These are phyloP conservation scores for Yamadazyma kanchanaburiensis DNA, from an alignment of 1,139 yeast species.

Conservation along the genomic window DNA sequence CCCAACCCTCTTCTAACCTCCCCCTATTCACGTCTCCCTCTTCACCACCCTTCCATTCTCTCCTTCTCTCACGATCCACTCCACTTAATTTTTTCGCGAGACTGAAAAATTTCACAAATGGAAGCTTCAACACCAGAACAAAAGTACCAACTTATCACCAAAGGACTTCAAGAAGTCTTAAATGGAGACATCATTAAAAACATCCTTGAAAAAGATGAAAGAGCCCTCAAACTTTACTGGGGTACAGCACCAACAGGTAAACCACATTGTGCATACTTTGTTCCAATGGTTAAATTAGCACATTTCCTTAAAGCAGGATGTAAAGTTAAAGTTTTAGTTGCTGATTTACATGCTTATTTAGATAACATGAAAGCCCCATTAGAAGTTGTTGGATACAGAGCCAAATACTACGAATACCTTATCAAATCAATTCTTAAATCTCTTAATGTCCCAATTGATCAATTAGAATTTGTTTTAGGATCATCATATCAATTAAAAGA, in stretches of 20 bases:
- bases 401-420: slow-evolving; percentile 79
- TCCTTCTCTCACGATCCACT: no score
- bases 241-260: slow-evolving; percentile 82
- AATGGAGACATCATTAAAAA: slow-evolving; percentile 86
- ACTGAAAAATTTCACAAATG: slow-evolving; percentile 1
- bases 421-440: slow-evolving; percentile 83
- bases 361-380: slow-evolving; percentile 98
- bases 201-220: slow-evolving; percentile 73
- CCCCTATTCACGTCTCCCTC: no score
- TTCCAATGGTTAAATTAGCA: slow-evolving; percentile 95
- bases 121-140: slow-evolving; percentile 43
- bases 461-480: slow-evolving; percentile 79
- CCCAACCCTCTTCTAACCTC: no score
- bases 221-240: slow-evolving; percentile 91
- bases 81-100: no score
- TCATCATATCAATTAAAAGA: slow-evolving; percentile 79
- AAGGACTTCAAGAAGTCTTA: slow-evolving; percentile 86
- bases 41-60: no score
- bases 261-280: slow-evolving; percentile 98
- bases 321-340: slow-evolving; percentile 86
- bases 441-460: slow-evolving; percentile 88
- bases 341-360: slow-evolving; percentile 96
- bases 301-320: slow-evolving; percentile 95
- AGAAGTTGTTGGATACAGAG: slow-evolving; percentile 86
- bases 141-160: slow-evolving; percentile 75